phyloP scores from a whole-genome alignment of 169 alveolate species.

The Cryptosporidium ryanae region DNA sequence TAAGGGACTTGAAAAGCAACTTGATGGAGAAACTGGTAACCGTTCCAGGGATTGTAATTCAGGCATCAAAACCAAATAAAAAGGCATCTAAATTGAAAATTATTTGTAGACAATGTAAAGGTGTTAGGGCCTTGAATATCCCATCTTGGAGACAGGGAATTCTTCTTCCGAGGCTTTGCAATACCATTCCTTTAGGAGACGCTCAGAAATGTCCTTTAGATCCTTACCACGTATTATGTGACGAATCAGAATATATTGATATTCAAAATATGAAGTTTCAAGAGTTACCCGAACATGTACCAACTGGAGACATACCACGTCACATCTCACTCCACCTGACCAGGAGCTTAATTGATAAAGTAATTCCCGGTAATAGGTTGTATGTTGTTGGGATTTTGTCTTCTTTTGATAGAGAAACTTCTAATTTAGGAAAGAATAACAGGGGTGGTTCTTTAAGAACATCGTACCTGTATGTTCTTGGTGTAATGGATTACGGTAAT shows the following conservation, averaged over 20 bases:
- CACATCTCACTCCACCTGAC: constrained; percentile 73
- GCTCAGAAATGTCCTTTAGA: constrained; percentile 89
- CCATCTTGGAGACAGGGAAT: constrained; percentile 90
- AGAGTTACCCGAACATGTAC: constrained; percentile 99
- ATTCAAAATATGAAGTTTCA: constrained; percentile 95
- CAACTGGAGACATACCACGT: constrained; percentile 95
- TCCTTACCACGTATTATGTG: constrained; percentile 93
- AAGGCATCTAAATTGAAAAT: constrained; percentile 84
- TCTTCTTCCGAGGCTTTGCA: constrained; percentile 83
- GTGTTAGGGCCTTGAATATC: constrained; percentile 86
- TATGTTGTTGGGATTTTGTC: constrained; percentile 93
- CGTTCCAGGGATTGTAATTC: constrained; percentile 95
- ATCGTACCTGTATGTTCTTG: constrained; percentile 87
- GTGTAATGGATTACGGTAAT: constrained; percentile 81
- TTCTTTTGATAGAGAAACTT: constrained; percentile 77
- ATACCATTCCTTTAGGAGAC: constrained; percentile 80
- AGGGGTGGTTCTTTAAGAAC: constrained; percentile 76
- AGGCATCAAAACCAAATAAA: constrained; percentile 91
- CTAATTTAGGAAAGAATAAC: not conserved
- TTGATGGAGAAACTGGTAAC: constrained; percentile 91
- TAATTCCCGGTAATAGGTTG: constrained; percentile 98
- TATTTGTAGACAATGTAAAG: constrained; percentile 93
- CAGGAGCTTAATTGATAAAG: constrained; percentile 78
- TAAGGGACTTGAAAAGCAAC: constrained; percentile 85
- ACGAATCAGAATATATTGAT: constrained; percentile 95